These are phyloP conservation scores for Persicaria tinctoria DNA, from an alignment of 148 eudicot species.

Conservation along the genomic window DNA sequence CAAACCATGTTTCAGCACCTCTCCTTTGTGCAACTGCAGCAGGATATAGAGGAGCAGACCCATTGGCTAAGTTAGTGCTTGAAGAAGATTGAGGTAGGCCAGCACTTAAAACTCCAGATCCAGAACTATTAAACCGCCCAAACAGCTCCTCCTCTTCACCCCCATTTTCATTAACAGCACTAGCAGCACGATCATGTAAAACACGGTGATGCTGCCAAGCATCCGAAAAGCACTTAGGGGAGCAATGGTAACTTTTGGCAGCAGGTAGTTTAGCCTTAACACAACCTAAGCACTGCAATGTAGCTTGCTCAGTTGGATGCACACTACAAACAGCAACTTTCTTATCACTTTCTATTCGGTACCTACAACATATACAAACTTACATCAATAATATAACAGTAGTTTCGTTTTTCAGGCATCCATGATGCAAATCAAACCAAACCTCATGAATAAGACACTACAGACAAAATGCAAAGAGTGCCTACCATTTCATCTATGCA, in stretches of 20 bases:
- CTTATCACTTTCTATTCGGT: conserved; percentile 87
- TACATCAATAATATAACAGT: neutral
- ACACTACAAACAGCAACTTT: conserved; percentile 89
- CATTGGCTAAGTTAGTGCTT: conserved; percentile 54
- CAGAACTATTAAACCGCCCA: conserved; percentile 71
- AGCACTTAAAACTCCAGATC: conserved; percentile 46
- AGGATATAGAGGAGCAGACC: conserved; percentile 64
- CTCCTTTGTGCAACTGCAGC: conserved; percentile 58
- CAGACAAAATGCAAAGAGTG: neutral
- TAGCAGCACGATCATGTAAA: conserved; percentile 96
- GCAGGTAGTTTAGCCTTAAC: conserved; percentile 86
- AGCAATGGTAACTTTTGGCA: conserved; percentile 91
- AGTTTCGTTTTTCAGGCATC: conserved; percentile 1
- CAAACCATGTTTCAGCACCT: conserved; percentile 96
- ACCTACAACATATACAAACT: conserved; percentile 44
- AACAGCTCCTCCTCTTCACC: conserved; percentile 84
- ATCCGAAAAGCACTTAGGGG: conserved; percentile 92
- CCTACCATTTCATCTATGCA: neutral
- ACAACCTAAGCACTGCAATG: conserved; percentile 92
- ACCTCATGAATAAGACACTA: neutral
- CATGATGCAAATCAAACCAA: neutral
- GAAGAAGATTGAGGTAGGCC: conserved; percentile 57
- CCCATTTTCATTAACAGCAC: conserved; percentile 82
- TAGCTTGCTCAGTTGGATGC: conserved; percentile 98
- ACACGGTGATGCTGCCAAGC: conserved; percentile 99